Percentiles rank a stretch among this genome's conserved stretches.
These are phyloP conservation scores for Cenchrus americanus DNA, from an alignment of 176 grass and related monocot species.

Conservation along the genomic window DNA sequence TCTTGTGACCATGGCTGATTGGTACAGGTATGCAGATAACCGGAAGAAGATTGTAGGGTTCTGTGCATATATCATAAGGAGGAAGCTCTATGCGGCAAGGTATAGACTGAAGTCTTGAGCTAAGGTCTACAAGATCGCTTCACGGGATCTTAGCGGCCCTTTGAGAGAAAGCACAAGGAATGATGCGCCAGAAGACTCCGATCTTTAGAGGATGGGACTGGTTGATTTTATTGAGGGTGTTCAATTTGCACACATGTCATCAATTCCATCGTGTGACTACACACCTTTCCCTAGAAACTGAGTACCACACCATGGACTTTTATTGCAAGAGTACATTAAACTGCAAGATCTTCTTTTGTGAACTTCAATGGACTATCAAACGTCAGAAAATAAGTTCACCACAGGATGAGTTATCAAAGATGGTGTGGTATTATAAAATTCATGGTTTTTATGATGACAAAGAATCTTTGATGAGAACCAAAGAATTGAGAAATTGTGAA, in stretches of 20 bases:
- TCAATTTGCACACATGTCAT: constrained; percentile 86
- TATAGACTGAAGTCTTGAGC: constrained; percentile 96
- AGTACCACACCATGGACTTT: constrained; percentile 78
- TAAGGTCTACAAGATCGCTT: constrained; percentile 95
- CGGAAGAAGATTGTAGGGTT: constrained; percentile 93
- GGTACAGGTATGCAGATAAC: constrained; percentile 94
- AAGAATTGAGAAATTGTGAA: constrained; percentile 24
- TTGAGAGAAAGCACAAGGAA: constrained; percentile 84
- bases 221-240: constrained; percentile 93
- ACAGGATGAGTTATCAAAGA: constrained; percentile 72
- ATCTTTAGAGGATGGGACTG: constrained; percentile 93
- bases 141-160: constrained; percentile 83
- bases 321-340: constrained; percentile 86
- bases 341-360: constrained; percentile 90
- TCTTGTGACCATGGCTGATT: constrained; percentile 94
- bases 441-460: constrained; percentile 75
- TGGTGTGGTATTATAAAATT: constrained; percentile 93
- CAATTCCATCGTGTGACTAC: constrained; percentile 92
- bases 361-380: constrained; percentile 79
- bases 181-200: constrained; percentile 88
- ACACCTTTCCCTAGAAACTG: constrained; percentile 87
- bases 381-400: constrained; percentile 68
- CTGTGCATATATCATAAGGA: constrained; percentile 89
- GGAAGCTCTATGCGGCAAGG: constrained; percentile 88
- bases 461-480: constrained; percentile 35